A percentile compares a stretch with the other conserved stretches of the same genome.
Evolutionary conservation across 2,329 filamentous ascomycete species (phyloP).

Genomic region (Beauveria bassiana): DNA sequence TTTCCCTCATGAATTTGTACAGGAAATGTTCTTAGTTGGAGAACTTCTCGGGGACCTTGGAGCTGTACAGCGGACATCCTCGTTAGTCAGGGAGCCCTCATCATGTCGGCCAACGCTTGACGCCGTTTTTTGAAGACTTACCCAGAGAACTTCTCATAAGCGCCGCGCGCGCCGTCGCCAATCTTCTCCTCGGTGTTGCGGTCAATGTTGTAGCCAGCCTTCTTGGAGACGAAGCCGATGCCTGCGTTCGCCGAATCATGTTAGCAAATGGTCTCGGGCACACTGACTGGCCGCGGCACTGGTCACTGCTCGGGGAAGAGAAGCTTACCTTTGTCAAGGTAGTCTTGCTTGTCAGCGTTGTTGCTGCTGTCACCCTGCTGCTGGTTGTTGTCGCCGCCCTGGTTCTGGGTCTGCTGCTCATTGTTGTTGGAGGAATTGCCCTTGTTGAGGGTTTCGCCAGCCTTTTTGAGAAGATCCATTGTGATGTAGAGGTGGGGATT

Average conservation of each 20-base stretch:
- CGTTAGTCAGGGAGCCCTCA: neutral
- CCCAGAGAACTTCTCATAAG: constrained; percentile 31
- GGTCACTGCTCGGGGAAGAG: neutral
- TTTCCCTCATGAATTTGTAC: neutral
- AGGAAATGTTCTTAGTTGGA: constrained; percentile 23
- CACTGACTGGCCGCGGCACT: neutral
- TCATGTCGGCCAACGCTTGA: no score
- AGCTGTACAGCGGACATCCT: constrained; percentile 14
- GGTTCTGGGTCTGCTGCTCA: constrained; percentile 9
- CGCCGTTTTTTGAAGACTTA: constrained; percentile 16
- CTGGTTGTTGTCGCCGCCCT: constrained; percentile 6
- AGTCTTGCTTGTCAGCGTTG: constrained; percentile 23
- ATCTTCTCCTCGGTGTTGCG: constrained; percentile 31
- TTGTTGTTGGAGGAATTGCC: constrained; percentile 3
- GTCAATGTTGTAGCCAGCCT: constrained; percentile 28
- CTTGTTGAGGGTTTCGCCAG: constrained; percentile 14
- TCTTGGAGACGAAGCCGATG: constrained; percentile 23
- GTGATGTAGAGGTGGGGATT: constrained; percentile 11
- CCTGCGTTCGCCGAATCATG: constrained; percentile 15
- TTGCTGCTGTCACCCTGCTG: neutral
- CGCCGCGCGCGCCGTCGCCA: constrained; percentile 26
- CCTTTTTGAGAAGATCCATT: constrained; percentile 35
- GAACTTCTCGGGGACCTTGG: constrained; percentile 24
- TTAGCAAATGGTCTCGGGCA: neutral
- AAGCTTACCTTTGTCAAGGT: constrained; percentile 30